These are phyloP conservation scores for Syncephalis plumigaleata DNA, from an alignment of 371 early-diverging fungal genomes.

Conservation along the genomic window DNA sequence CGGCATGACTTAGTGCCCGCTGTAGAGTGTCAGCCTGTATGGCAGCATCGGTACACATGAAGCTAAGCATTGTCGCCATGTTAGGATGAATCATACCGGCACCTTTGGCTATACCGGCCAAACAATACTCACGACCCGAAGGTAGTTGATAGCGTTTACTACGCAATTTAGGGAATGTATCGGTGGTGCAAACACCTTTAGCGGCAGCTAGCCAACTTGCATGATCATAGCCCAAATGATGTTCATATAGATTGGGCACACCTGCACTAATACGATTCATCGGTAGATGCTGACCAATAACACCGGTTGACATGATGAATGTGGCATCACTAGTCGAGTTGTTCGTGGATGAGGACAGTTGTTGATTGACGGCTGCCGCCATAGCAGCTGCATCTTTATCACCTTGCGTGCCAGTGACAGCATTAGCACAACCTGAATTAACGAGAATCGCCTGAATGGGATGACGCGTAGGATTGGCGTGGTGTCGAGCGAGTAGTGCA, in stretches of 20 bases:
- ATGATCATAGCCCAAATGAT: constrained; percentile 30
- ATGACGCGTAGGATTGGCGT: constrained; percentile 13
- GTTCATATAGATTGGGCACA: constrained; percentile 22
- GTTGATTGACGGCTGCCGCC: constrained; percentile 30
- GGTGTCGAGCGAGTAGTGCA: constrained; percentile 25
- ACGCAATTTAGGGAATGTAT: constrained; percentile 84
- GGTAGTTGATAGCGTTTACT: constrained; percentile 37
- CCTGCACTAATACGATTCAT: constrained; percentile 73
- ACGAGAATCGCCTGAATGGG: constrained; percentile 50
- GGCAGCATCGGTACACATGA: constrained; percentile 69
- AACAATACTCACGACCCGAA: constrained; percentile 26
- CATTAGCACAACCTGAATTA: constrained; percentile 92
- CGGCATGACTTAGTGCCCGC: constrained; percentile 57
- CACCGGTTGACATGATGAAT: constrained; percentile 92
- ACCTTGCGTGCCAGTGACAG: constrained; percentile 82
- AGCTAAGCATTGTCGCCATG: constrained; percentile 83
- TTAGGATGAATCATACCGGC: constrained; percentile 93
- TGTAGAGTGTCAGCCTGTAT: constrained; percentile 43
- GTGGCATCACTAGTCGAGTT: constrained; percentile 12
- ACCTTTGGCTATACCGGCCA: constrained; percentile 90
- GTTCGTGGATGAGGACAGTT: constrained; percentile 7
- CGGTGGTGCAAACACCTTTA: constrained; percentile 88
- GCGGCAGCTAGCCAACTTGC: constrained; percentile 65
- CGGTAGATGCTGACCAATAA: constrained; percentile 82
- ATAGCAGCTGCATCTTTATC: constrained; percentile 58